These are phyloP conservation scores for Sphenostylis stenocarpa DNA, from an alignment of 306 rosid species.

Conservation along the genomic window DNA sequence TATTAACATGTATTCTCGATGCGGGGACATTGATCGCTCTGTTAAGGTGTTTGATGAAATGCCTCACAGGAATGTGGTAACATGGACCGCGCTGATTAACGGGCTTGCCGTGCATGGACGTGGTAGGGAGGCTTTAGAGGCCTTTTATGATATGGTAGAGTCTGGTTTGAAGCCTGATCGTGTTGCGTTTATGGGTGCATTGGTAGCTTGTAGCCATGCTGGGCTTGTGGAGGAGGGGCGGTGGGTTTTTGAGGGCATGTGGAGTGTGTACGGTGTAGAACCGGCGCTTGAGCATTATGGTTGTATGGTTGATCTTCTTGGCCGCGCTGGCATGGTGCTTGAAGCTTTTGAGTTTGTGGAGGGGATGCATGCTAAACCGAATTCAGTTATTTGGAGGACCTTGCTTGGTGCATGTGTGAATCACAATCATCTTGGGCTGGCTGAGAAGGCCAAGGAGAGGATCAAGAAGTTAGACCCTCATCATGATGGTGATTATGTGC, in stretches of 20 bases:
- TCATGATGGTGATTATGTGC: constrained; percentile 63
- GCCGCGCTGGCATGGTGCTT: constrained; percentile 54
- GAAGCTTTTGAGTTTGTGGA: constrained; percentile 62
- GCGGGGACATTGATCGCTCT: constrained; percentile 57
- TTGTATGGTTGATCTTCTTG: constrained; percentile 66
- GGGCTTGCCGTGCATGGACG: constrained; percentile 63
- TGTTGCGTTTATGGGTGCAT: constrained; percentile 37
- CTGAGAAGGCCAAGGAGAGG: constrained; percentile 52
- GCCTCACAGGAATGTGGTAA: constrained; percentile 46
- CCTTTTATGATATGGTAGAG: constrained; percentile 45
- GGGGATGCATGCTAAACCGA: constrained; percentile 51
- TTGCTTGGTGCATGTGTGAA: constrained; percentile 67
- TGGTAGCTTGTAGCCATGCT: constrained; percentile 68
- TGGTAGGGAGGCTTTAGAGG: constrained; percentile 47
- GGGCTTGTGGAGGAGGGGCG: constrained; percentile 62
- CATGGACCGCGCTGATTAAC: constrained; percentile 55
- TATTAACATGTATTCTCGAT: constrained; percentile 61
- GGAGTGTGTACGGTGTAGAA: constrained; percentile 34
- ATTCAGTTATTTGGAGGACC: constrained; percentile 66
- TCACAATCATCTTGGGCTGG: constrained; percentile 49
- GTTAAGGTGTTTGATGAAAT: constrained; percentile 52
- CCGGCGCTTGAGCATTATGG: constrained; percentile 67
- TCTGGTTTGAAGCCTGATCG: constrained; percentile 54
- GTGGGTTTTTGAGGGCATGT: constrained; percentile 44
- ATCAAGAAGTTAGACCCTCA: constrained; percentile 50